Evolutionary conservation across 2,329 filamentous ascomycete genomes (phyloP).

Genomic region (Phyllosticta paracitricarpa): DNA sequence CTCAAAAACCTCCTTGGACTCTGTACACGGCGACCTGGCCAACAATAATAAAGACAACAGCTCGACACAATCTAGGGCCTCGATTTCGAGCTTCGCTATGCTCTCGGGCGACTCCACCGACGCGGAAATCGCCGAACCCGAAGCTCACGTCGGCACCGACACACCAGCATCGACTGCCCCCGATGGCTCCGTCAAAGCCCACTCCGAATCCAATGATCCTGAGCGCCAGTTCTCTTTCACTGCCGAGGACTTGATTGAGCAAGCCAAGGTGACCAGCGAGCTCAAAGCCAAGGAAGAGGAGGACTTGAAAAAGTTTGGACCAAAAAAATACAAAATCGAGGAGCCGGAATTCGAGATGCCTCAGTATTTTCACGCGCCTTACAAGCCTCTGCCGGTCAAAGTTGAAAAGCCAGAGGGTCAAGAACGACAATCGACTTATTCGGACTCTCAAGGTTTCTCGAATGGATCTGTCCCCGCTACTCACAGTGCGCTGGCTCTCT

Average conservation of each 20-base stretch:
- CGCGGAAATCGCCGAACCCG: background rate
- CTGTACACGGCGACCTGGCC: conserved; percentile 22
- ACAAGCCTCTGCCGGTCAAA: conserved; percentile 23
- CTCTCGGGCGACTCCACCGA: background rate
- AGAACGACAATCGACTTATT: conserved; percentile 19
- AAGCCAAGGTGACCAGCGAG: background rate
- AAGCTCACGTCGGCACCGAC: background rate
- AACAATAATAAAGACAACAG: conserved; percentile 19
- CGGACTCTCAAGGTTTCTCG: conserved; percentile 23
- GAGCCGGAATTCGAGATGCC: conserved; percentile 35
- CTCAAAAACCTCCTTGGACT: conserved; percentile 19
- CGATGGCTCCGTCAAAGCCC: background rate
- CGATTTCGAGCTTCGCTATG: conserved; percentile 6
- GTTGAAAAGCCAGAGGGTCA: conserved; percentile 5
- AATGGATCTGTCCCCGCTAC: conserved; percentile 16
- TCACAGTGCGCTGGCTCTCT: conserved; percentile 33
- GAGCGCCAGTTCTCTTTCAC: background rate
- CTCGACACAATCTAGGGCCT: conserved; percentile 25
- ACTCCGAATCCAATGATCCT: background rate
- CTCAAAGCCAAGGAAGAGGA: conserved; percentile 11
- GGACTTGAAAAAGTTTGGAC: conserved; percentile 11
- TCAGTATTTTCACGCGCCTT: conserved; percentile 42
- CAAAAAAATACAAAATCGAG: conserved; percentile 12
- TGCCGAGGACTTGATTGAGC: background rate
- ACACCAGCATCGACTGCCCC: background rate